Percentiles rank a stretch among this genome's conserved stretches.
These are phyloP conservation scores for Fusarium sp. DNA, from an alignment of 2,329 filamentous ascomycete species.

Conservation along the genomic window DNA sequence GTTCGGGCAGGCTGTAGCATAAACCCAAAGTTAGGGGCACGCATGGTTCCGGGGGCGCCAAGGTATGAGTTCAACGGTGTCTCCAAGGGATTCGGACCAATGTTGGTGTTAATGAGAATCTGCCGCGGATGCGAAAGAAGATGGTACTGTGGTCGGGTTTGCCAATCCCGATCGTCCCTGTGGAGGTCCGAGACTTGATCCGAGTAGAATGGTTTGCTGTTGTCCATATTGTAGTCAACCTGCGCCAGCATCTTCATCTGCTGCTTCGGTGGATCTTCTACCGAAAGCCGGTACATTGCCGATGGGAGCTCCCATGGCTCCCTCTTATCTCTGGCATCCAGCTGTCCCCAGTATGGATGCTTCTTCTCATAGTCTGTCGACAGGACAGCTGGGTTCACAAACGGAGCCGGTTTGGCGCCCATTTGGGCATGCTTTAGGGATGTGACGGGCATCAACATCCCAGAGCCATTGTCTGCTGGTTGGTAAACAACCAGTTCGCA, in stretches of 20 bases:
- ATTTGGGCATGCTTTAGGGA: neutral
- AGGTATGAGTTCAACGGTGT: neutral
- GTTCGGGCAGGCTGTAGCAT: neutral
- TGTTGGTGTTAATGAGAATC: neutral
- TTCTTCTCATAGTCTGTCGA: neutral
- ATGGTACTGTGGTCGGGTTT: neutral
- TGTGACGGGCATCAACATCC: neutral
- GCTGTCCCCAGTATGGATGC: neutral
- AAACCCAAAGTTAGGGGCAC: neutral
- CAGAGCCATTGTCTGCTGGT: neutral
- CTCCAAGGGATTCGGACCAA: neutral
- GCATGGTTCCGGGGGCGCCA: neutral
- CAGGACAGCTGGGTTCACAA: neutral
- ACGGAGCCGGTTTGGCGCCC: neutral
- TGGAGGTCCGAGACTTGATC: neutral
- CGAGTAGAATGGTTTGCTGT: neutral
- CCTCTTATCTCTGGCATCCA: neutral
- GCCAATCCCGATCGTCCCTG: neutral
- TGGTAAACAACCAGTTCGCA: neutral
- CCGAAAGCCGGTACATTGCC: neutral
- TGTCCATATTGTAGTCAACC: neutral
- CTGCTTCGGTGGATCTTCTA: neutral
- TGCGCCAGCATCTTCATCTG: neutral
- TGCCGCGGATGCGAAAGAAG: neutral
- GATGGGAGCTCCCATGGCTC: neutral